A percentile compares a stretch with the other conserved stretches of the same genome.
These are phyloP conservation scores for Aspergillus nidulans DNA, from an alignment of 495 filamentous ascomycete genomes.

Conservation along the genomic window DNA sequence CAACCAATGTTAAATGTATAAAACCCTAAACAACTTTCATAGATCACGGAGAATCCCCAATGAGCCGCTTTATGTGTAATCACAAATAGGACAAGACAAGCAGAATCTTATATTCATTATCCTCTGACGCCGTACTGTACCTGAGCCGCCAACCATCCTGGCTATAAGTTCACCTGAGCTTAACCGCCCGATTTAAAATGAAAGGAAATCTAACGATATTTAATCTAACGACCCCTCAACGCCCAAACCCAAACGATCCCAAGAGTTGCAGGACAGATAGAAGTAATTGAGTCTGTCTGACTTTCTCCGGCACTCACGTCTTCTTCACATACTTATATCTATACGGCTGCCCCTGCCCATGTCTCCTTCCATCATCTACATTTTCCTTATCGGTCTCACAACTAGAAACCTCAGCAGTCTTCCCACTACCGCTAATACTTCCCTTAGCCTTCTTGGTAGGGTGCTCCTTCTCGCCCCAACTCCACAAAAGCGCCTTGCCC, in stretches of 20 bases:
- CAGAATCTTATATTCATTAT: neutral
- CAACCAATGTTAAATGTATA: too few species aligned
- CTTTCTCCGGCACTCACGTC: neutral
- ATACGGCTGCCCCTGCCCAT: conserved; percentile 29
- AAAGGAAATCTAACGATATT: too few species aligned
- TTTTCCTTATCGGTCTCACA: conserved; percentile 24
- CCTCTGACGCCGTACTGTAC: neutral
- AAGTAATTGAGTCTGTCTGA: neutral
- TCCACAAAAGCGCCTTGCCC: conserved; percentile 46
- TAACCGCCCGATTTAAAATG: neutral
- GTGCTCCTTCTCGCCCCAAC: conserved; percentile 48
- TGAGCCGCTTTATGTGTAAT: too few species aligned
- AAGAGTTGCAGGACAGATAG: neutral
- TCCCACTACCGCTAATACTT: neutral
- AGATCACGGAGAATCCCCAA: too few species aligned
- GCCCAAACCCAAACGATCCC: neutral
- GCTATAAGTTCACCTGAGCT: neutral
- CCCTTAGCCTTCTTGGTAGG: neutral
- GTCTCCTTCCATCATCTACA: conserved; percentile 25
- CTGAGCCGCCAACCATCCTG: neutral
- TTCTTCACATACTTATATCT: conserved; percentile 39
- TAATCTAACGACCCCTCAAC: neutral
- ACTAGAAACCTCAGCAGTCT: neutral
- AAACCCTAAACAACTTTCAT: too few species aligned
- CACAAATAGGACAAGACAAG: neutral